Base-by-base conservation (phyloP, 495 filamentous ascomycete species). In the Neurospora intermedia region DNA sequence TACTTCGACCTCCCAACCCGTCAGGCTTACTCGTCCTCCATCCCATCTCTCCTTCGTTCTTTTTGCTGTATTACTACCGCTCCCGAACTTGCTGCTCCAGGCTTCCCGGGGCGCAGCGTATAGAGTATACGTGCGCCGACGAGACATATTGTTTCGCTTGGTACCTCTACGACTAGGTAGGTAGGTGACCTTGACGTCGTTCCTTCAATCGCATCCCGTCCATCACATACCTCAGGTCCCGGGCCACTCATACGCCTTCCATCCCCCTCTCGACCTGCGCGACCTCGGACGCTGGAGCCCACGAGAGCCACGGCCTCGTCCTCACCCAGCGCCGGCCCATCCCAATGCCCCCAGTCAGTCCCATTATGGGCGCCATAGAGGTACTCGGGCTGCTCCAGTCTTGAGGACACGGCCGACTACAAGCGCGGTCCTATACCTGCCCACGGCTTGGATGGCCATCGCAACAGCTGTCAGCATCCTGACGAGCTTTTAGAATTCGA, bases 101-200 rank as follows among this genome's bases (percentile, higher is more conserved):
- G 79, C 59, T 75, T 54, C 77, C 80, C 80, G 80, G 80, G 81
- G 74, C 78, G 81, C 81, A 77, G 71, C 76, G 73, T 81, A 78
- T 78, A 81, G 46, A 77, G 66, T 78, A 70, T 69, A 75, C 48
- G 48, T 59, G 48, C 48, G 48, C 48, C 48, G 27, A 66, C 54
- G 54, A 66, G 54, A 66, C 27, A 66, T 27, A 39, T 66, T 77
- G 71, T 75, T 59, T 72, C 70, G 35, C 76, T 78, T 76, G 79
- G 43, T 78, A 77, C 73, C 40, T 7, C 70, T 59, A 31, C 54
- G 54, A 66, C 35, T 66, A 66, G 70, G 66, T 35, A 66, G 70
- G 66, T 42, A 66, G 45, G 31, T 73, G 59, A 41, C 5, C 54
- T 66, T 66, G 54, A 66, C 27, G 54, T 66, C 54, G 54, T 66